Base-by-base conservation (phyloP, 78 protist species). In the Anaeramoeba ignava region DNA sequence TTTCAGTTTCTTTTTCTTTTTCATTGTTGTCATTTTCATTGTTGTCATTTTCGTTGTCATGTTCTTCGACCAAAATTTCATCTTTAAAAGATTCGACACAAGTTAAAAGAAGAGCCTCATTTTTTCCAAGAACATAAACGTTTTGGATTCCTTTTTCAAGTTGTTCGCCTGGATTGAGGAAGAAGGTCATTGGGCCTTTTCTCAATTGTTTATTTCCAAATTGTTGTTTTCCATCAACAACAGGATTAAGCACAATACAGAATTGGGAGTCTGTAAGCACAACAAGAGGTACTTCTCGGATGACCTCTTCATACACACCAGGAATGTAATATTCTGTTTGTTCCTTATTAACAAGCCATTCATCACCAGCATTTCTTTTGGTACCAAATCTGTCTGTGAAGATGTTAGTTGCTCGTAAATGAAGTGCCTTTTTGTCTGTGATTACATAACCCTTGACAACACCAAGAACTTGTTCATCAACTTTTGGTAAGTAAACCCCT, bases 81-180 rank as follows among this genome's bases (percentile, higher is more conserved):
- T 33, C 84, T 54, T 39, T 40, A 38, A 90, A 86, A 27, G 2
- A 17, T 82, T 88, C 88, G 37, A 33, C 54, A 34, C 91, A 92
- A 27, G 84, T 41, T 54, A 92, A 89, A 36, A 88, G 78, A 54
- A 92, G 87, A 12, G 92, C 89, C 78, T 92, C 93, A 82, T 91
- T 91, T 81, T 84, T 83, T 1, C 80, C 85, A 33, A 92, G 78
- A 34, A 92, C 85, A 54, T 87, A 33, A 12, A 91, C 93, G 80
- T 83, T 83, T 82, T 89, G 88, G 38, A 91, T 83, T 39, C 91
- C 89, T 41, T 39, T 83, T 79, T 88, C 89, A 31, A 92, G 91
- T 38, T 84, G 40, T 87, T 92, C 95, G 41, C 95, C 95, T 73
- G 95, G 95, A 23, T 85, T 38, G 41, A 92, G 82, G 92, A 92